Evolutionary conservation across 2,329 filamentous ascomycete species (phyloP).

Genomic region (Lecanicillium sp.): DNA sequence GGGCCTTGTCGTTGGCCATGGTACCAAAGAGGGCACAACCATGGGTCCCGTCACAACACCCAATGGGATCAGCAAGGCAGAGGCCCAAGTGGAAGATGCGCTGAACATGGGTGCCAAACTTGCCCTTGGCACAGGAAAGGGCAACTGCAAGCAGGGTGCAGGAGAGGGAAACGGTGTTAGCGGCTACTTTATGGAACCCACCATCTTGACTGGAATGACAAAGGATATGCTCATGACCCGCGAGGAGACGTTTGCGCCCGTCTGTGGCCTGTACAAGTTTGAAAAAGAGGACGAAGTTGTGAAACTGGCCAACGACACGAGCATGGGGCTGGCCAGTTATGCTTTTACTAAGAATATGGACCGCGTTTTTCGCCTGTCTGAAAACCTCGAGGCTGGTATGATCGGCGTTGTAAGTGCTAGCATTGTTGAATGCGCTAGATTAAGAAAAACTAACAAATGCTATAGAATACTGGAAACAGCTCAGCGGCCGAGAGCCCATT

Average conservation of each 20-base stretch:
- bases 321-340: slow-evolving; percentile 65
- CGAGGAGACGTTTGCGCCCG: slow-evolving; percentile 67
- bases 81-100: slow-evolving; percentile 50
- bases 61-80: slow-evolving; percentile 23
- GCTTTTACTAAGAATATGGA: slow-evolving; percentile 50
- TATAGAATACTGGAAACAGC: slow-evolving; percentile 23
- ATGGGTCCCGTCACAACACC: slow-evolving; percentile 27
- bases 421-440: no score
- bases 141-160: slow-evolving; percentile 17
- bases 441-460: background rate
- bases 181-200: slow-evolving; percentile 59
- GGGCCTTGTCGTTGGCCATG: slow-evolving; percentile 53
- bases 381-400: slow-evolving; percentile 38
- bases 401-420: slow-evolving; percentile 23
- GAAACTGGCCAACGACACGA: slow-evolving; percentile 53
- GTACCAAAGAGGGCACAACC: slow-evolving; percentile 31
- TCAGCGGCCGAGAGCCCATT: slow-evolving; percentile 36
- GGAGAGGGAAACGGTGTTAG: slow-evolving; percentile 34
- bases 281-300: slow-evolving; percentile 63
- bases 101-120: slow-evolving; percentile 14
- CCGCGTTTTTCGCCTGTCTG: slow-evolving; percentile 32
- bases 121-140: slow-evolving; percentile 6
- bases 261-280: slow-evolving; percentile 61
- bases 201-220: slow-evolving; percentile 59
- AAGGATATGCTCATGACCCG: slow-evolving; percentile 56